Conservation (phyloP, 331 rosid species). For the Acacia pycnantha region DNA sequence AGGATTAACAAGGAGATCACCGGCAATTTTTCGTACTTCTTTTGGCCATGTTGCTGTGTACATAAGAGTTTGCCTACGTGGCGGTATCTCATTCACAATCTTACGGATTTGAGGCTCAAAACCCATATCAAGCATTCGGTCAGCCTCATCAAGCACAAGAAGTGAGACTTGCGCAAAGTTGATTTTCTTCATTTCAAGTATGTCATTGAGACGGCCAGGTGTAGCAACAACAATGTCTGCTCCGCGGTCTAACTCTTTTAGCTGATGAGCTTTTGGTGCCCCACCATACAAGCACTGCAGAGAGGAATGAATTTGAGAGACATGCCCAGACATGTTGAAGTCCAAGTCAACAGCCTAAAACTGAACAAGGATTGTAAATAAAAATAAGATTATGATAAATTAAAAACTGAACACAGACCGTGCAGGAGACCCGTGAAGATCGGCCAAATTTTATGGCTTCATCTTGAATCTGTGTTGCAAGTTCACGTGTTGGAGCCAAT, state of each 20-base stretch:
- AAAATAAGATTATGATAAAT: background rate
- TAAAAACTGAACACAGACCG: slow-evolving; percentile 53
- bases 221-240: slow-evolving; percentile 99
- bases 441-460: slow-evolving; percentile 90
- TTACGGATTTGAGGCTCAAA: slow-evolving; percentile 99
- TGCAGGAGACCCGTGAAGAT: slow-evolving; percentile 85
- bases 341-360: slow-evolving; percentile 14
- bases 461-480: slow-evolving; percentile 96
- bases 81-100: slow-evolving; percentile 96
- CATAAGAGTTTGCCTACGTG: slow-evolving; percentile 96
- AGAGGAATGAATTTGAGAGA: slow-evolving; percentile 35
- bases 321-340: slow-evolving; percentile 1
- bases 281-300: slow-evolving; percentile 98
- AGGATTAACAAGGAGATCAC: slow-evolving; percentile 93
- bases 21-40: slow-evolving; percentile 95
- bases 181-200: slow-evolving; percentile 91
- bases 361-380: background rate
- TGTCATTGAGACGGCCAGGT: slow-evolving; percentile 98
- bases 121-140: slow-evolving; percentile 99
- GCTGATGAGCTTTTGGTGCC: slow-evolving; percentile 89
- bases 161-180: slow-evolving; percentile 87
- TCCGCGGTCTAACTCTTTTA: slow-evolving; percentile 90
- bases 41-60: slow-evolving; percentile 99
- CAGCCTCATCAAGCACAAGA: slow-evolving; percentile 99
- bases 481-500: slow-evolving; percentile 98